These are phyloP conservation scores for Fusarium sp. DNA, from an alignment of 2,329 filamentous ascomycete genomes.

Conservation along the genomic window DNA sequence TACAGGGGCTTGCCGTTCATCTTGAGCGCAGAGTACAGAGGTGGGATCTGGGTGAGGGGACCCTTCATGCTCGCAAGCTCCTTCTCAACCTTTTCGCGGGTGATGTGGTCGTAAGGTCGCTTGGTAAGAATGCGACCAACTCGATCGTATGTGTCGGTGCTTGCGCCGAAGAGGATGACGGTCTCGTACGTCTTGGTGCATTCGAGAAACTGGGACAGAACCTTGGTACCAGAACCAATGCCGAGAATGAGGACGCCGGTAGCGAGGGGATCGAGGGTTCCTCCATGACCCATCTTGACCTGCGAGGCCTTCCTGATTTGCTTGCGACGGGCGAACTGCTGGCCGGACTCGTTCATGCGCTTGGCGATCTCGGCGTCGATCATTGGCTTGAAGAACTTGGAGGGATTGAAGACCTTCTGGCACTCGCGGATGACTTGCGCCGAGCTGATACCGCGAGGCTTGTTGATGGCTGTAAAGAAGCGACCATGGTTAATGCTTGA, in stretches of 20 bases:
- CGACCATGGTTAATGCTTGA: constrained; percentile 21
- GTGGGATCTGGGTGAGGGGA: constrained; percentile 86
- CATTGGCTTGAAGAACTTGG: constrained; percentile 78
- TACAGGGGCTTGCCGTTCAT: constrained; percentile 95
- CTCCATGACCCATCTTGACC: constrained; percentile 95
- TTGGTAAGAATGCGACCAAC: constrained; percentile 82
- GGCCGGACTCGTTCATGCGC: constrained; percentile 63
- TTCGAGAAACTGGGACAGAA: constrained; percentile 76
- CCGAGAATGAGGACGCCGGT: constrained; percentile 92
- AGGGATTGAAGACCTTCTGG: constrained; percentile 83
- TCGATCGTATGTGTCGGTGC: constrained; percentile 90
- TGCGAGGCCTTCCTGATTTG: constrained; percentile 66
- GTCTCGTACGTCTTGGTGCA: constrained; percentile 96
- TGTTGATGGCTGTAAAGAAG: constrained; percentile 78
- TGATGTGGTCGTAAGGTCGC: constrained; percentile 81
- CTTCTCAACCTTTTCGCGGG: constrained; percentile 77
- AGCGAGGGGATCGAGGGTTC: constrained; percentile 91
- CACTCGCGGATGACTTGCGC: constrained; percentile 90
- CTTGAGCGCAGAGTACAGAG: constrained; percentile 90
- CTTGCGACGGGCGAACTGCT: constrained; percentile 66
- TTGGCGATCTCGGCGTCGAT: constrained; percentile 68
- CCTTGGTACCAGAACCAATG: constrained; percentile 86
- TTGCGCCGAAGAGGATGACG: constrained; percentile 86
- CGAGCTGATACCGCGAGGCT: constrained; percentile 85
- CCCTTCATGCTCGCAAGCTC: constrained; percentile 79